Conservation (phyloP, 2,329 filamentous ascomycete genomes). For the Aspergillus candidus region DNA sequence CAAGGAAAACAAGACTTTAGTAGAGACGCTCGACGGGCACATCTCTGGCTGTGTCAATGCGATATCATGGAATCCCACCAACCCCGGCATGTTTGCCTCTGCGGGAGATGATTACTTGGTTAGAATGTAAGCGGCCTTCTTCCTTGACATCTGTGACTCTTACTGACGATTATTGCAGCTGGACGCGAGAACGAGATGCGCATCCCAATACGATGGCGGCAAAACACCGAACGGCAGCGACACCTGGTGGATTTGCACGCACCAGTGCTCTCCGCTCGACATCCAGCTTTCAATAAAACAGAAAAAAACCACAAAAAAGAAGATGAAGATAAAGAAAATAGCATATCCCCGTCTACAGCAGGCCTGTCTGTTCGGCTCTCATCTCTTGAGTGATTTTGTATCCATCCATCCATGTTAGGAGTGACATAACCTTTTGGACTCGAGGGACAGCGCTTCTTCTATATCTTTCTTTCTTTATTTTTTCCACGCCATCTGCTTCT, state of each 20-base stretch:
- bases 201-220: constrained; percentile 18
- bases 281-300: constrained; percentile 21
- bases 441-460: background rate
- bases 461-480: background rate
- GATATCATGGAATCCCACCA: constrained; percentile 78
- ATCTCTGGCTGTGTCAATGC: constrained; percentile 72
- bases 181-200: constrained; percentile 31
- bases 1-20: constrained; percentile 67
- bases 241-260: constrained; percentile 29
- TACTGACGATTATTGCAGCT: constrained; percentile 19
- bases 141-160: background rate
- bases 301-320: too few relatives aligned
- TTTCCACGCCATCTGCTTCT: constrained; percentile 1
- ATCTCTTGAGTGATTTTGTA: constrained; percentile 1
- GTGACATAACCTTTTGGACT: background rate
- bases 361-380: background rate
- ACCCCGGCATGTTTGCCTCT: constrained; percentile 80
- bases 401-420: background rate
- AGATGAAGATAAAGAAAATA: too few relatives aligned
- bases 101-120: constrained; percentile 83
- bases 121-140: constrained; percentile 62
- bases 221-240: constrained; percentile 25
- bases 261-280: constrained; percentile 40
- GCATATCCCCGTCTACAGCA: too few relatives aligned
- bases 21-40: constrained; percentile 74